Conservation (phyloP, 768 basidiomycete species). For the Pleurotus djamor region DNA sequence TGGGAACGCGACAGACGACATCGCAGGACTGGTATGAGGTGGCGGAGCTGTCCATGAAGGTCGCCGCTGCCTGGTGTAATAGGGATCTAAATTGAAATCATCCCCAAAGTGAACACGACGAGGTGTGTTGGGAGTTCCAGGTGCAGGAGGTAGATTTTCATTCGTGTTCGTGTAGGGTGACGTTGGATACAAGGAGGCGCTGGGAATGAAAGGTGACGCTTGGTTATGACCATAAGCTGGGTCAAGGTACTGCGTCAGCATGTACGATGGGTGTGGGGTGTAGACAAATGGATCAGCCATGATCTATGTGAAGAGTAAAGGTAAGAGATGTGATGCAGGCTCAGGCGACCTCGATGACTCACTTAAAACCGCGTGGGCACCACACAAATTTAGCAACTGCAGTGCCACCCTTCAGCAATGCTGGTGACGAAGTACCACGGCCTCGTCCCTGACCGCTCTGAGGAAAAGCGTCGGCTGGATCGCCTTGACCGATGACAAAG, state of each 20-base stretch:
- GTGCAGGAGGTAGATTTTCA: slow-evolving; percentile 13
- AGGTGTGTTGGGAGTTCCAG: slow-evolving; percentile 24
- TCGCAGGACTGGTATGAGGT: slow-evolving; percentile 14
- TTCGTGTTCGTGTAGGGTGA: slow-evolving; percentile 32
- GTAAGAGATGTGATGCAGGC: neutral
- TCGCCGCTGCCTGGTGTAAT: slow-evolving; percentile 28
- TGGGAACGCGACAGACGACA: slow-evolving; percentile 10
- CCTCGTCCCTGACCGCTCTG: neutral
- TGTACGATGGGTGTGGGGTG: slow-evolving; percentile 30
- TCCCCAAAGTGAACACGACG: slow-evolving; percentile 16
- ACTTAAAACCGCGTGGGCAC: neutral
- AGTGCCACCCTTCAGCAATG: neutral
- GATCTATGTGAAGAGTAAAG: slow-evolving; percentile 6
- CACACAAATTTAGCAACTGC: neutral
- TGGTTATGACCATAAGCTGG: slow-evolving; percentile 26
- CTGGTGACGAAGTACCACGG: neutral
- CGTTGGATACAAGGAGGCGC: slow-evolving; percentile 27
- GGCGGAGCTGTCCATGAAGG: slow-evolving; percentile 40
- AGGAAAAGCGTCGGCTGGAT: neutral
- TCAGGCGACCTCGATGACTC: neutral
- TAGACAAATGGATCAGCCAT: slow-evolving; percentile 45
- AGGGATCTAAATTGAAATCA: slow-evolving; percentile 17
- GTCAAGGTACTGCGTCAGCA: slow-evolving; percentile 29
- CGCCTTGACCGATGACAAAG: neutral
- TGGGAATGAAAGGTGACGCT: slow-evolving; percentile 43